These are phyloP conservation scores for Kurtzmaniella natalensis DNA, from an alignment of 1,139 yeast genomes.

Conservation along the genomic window DNA sequence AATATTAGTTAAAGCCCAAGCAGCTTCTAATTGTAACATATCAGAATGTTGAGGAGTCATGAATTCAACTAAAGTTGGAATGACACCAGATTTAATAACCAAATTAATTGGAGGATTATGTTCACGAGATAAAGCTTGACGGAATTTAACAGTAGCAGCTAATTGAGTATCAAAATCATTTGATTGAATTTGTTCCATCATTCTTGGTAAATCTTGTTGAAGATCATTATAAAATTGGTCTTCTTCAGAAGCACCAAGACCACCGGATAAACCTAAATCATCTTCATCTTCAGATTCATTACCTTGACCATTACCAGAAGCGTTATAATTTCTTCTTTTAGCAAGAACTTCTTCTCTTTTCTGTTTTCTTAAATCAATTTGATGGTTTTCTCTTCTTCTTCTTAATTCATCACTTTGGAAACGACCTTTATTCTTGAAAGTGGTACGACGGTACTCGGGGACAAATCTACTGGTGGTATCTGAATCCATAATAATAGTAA, in stretches of 20 bases:
- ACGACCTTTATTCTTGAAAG: slow-evolving; percentile 90
- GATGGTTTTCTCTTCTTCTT: slow-evolving; percentile 97
- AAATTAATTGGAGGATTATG: slow-evolving; percentile 96
- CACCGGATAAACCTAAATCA: slow-evolving; percentile 27
- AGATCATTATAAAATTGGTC: slow-evolving; percentile 51
- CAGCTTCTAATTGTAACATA: slow-evolving; percentile 92
- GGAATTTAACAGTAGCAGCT: slow-evolving; percentile 85
- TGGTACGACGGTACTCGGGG: slow-evolving; percentile 97
- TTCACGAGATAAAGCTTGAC: slow-evolving; percentile 91
- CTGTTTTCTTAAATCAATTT: slow-evolving; percentile 93
- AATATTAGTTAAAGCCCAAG: slow-evolving; percentile 98
- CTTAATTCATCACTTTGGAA: slow-evolving; percentile 95
- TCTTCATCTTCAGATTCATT: slow-evolving; percentile 46
- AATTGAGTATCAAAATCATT: slow-evolving; percentile 77
- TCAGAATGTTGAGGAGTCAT: slow-evolving; percentile 77
- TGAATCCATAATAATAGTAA: slow-evolving; percentile 66
- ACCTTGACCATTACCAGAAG: slow-evolving; percentile 21
- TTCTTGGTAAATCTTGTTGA: slow-evolving; percentile 75
- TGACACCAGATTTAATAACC: slow-evolving; percentile 90
- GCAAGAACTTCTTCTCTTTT: slow-evolving; percentile 93
- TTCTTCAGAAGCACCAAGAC: slow-evolving; percentile 35
- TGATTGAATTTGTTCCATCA: slow-evolving; percentile 80
- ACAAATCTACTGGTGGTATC: slow-evolving; percentile 83
- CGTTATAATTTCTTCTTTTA: slow-evolving; percentile 78
- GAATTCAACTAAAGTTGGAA: slow-evolving; percentile 83